Percentiles rank a stretch among this genome's conserved stretches.
Evolutionary conservation across 805 yeast species (phyloP).

Genomic region (Lipomyces sp.): DNA sequence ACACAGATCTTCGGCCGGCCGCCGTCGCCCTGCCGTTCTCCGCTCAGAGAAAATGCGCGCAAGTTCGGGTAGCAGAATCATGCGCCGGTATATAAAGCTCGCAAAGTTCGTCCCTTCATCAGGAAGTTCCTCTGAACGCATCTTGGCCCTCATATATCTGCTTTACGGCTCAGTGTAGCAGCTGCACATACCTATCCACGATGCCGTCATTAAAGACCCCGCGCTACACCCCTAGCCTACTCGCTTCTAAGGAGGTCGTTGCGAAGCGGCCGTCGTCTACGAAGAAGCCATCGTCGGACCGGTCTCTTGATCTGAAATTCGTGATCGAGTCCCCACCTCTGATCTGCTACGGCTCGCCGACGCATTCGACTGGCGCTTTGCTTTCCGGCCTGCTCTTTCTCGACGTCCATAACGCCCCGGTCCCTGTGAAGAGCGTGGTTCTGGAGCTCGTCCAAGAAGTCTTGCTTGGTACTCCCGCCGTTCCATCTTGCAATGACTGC

Average conservation of each 20-base stretch:
- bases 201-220: constrained; percentile 6
- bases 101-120: no score
- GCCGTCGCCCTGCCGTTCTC: no score
- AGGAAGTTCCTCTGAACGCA: no score
- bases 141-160: no score
- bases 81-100: no score
- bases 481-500: constrained; percentile 59
- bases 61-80: no score
- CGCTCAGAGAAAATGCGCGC: no score
- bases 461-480: constrained; percentile 62
- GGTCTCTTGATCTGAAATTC: constrained; percentile 51
- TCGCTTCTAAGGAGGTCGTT: constrained; percentile 1
- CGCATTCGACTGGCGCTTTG: constrained; percentile 79
- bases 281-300: constrained; percentile 1
- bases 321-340: constrained; percentile 88
- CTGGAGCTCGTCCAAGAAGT: constrained; percentile 71
- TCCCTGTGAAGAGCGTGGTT: constrained; percentile 56
- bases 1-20: no score
- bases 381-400: constrained; percentile 74
- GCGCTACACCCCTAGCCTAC: constrained; percentile 1
- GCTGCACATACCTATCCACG: no score
- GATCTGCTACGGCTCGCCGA: constrained; percentile 73
- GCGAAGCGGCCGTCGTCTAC: neutral
- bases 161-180: no score
- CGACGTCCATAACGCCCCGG: constrained; percentile 43